Conservation (phyloP, 176 grass and related monocot genomes). For the Puya raimondii region DNA sequence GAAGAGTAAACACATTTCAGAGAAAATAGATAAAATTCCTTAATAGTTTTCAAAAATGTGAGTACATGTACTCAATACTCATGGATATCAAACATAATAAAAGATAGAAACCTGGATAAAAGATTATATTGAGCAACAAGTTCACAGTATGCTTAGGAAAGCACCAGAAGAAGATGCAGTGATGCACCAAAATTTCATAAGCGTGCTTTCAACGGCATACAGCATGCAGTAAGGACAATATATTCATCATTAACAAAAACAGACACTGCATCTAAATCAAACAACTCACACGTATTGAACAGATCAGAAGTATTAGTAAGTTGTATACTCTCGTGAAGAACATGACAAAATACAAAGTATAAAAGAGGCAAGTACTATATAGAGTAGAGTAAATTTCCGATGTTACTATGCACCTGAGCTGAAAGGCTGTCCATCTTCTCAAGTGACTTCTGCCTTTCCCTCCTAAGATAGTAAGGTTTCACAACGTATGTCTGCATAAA, state of each 20-base stretch:
- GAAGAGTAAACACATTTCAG: background rate
- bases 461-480: constrained; percentile 65
- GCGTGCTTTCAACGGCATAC: background rate
- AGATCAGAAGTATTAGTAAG: background rate
- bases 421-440: constrained; percentile 62
- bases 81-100: constrained; percentile 12
- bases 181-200: background rate
- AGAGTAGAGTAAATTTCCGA: no score
- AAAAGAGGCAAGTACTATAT: background rate
- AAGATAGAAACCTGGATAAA: constrained; percentile 21
- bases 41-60: no score
- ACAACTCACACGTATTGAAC: background rate
- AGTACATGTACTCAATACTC: background rate
- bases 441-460: constrained; percentile 55
- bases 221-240: background rate
- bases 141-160: no score
- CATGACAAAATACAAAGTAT: background rate
- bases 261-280: background rate
- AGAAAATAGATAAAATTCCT: no score
- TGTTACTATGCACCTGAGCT: constrained; percentile 40
- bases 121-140: background rate
- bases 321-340: background rate
- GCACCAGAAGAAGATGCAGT: background rate
- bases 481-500: constrained; percentile 62
- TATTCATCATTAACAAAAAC: background rate